Conservation (phyloP, 257 asterid species). For the Linaria vulgaris region DNA sequence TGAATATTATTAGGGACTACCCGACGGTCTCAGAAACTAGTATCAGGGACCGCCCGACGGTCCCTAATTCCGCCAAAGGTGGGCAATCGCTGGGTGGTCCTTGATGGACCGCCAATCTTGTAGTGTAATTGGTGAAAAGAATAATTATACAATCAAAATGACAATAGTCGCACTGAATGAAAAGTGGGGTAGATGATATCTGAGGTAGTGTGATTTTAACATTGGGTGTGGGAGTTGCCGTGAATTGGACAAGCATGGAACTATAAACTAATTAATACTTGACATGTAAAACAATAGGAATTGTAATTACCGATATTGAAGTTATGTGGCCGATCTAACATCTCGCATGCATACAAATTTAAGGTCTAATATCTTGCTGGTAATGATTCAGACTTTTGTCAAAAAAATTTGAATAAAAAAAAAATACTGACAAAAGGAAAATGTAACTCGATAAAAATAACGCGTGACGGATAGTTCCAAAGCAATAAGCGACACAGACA, state of each 20-base stretch:
- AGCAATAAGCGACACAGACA: background rate
- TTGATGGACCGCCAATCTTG: no score
- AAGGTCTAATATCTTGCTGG: background rate
- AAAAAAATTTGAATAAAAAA: background rate
- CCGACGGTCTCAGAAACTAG: no score
- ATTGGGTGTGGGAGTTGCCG: background rate
- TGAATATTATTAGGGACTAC: no score
- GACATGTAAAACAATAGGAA: no score
- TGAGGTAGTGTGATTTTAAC: background rate
- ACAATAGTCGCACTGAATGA: background rate
- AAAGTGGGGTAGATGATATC: background rate
- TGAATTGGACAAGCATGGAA: background rate
- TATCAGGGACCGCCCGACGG: no score
- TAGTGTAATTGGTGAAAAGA: no score
- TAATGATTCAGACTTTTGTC: background rate
- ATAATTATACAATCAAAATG: background rate
- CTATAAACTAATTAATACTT: no score
- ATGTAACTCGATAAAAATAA: background rate
- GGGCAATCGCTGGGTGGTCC: no score
- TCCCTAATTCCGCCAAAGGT: no score
- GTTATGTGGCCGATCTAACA: background rate
- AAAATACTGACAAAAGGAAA: background rate
- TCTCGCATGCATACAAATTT: constrained; percentile 3
- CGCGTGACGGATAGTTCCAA: constrained; percentile 22
- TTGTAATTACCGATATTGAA: no score